Base-by-base conservation (phyloP, 2,329 filamentous ascomycete species). In the Atkinsonella hypoxylon region DNA sequence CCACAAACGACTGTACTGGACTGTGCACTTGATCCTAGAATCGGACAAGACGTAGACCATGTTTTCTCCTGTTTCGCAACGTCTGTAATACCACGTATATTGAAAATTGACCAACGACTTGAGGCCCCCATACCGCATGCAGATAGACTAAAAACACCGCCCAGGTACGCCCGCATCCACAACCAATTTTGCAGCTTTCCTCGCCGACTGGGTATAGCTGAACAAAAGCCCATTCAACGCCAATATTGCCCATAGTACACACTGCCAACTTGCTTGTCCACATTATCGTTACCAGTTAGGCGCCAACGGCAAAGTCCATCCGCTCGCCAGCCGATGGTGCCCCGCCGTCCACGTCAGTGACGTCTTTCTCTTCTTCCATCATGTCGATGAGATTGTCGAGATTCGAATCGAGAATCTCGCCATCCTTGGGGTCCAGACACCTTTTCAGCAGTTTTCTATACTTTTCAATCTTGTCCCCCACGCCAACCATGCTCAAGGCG, bases 401-500 rank as follows among this genome's bases (percentile, higher is more conserved):
- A 59, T 80, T 82, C 43, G 74, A 71, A 62, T 89, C 85, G 36
- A 89, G 75, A 55, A 79, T 82, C 56, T 86, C 82, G 51, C 74
- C 74, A 47, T 86, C 83, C 57, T 79, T 75, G 15, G 82, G 75
- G 26, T 83, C 82, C 30, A 89, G 70, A 53, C 85, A 87, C 53
- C 78, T 77, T 53, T 78, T 79, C 32, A 89, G 78, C 31, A 89
- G 72, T 50, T 77, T 77, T 54, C 84, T 76, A 64, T 90, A 91
- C 63, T 83, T 81, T 57, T 83, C 82, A 56, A 86, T 85, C 62
- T 82, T 82, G 64, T 87, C 83, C 36, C 83, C 81, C 38, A 83
- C 81, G 41, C 85, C 85, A 11, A 85, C 82, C 55, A 82, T 76
- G 43, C 78, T 79, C 44, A 87, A 70, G 12, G 83, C 83, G 47